Percentiles rank a stretch among this genome's conserved stretches.
Conservation (phyloP, 2,329 filamentous ascomycete genomes). For the Diplodia corticola region DNA sequence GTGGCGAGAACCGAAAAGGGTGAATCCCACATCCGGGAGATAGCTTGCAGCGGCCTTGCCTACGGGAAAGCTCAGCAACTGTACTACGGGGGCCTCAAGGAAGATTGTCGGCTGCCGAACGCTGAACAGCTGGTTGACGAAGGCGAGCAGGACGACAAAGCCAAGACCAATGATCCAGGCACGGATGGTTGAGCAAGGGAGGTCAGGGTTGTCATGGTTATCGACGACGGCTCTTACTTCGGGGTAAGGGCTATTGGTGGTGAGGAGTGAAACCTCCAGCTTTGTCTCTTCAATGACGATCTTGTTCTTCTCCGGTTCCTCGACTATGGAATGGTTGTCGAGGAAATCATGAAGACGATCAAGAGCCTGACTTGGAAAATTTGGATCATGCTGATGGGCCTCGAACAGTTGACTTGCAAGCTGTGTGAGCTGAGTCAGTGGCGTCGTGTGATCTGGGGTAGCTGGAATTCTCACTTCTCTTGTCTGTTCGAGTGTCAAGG, state of each 20-base stretch:
- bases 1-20: constrained; percentile 17
- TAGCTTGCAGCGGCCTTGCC: constrained; percentile 23
- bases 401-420: constrained; percentile 37
- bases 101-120: constrained; percentile 62
- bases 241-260: constrained; percentile 32
- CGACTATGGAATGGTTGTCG: constrained; percentile 47
- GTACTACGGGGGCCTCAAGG: constrained; percentile 61
- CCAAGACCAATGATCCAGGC: constrained; percentile 50
- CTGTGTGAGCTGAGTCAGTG: not conserved
- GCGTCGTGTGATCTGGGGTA: not conserved
- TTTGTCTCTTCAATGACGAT: constrained; percentile 57
- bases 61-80: constrained; percentile 64
- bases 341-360: constrained; percentile 46
- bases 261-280: constrained; percentile 56
- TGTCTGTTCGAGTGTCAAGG: not conserved
- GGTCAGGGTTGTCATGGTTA: constrained; percentile 27
- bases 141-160: constrained; percentile 47
- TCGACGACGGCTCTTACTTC: constrained; percentile 25
- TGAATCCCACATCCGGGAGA: constrained; percentile 22
- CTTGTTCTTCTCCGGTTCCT: constrained; percentile 50
- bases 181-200: constrained; percentile 40
- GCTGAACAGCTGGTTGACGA: constrained; percentile 63
- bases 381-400: constrained; percentile 50
- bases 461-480: not conserved
- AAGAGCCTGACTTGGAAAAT: constrained; percentile 48